A percentile compares a stretch with the other conserved stretches of the same genome.
Conservation (phyloP, 768 basidiomycete genomes). For the Rhodocollybia butyracea region DNA sequence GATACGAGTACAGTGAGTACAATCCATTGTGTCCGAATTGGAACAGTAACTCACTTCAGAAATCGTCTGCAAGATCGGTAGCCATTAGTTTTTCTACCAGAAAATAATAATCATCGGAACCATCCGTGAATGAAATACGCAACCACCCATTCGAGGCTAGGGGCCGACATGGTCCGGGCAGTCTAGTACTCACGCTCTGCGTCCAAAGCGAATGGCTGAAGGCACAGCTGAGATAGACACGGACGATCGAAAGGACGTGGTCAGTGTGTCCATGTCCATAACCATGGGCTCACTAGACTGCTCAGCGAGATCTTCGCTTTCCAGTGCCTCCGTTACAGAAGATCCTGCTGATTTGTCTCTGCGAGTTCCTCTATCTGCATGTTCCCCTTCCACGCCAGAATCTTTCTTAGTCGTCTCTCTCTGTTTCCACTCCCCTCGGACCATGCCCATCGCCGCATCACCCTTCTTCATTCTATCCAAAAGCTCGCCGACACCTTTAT, state of each 20-base stretch:
- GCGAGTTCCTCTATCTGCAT: slow-evolving; percentile 21
- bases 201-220: slow-evolving; percentile 46
- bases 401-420: slow-evolving; percentile 19
- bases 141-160: too few relatives aligned
- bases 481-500: slow-evolving; percentile 83
- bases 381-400: slow-evolving; percentile 18
- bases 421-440: slow-evolving; percentile 68
- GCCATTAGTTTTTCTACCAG: too few relatives aligned
- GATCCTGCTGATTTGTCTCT: slow-evolving; percentile 11
- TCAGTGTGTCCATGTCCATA: slow-evolving; percentile 3
- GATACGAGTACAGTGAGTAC: too few relatives aligned
- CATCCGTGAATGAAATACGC: too few relatives aligned
- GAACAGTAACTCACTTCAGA: too few relatives aligned
- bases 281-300: background rate
- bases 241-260: slow-evolving; percentile 9
- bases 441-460: slow-evolving; percentile 77
- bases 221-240: slow-evolving; percentile 37
- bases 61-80: too few relatives aligned
- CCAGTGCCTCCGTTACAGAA: background rate
- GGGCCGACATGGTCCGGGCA: too few relatives aligned
- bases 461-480: slow-evolving; percentile 70
- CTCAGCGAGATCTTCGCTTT: background rate
- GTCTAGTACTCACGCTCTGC: too few relatives aligned
- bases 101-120: too few relatives aligned
- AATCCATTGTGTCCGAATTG: too few relatives aligned